phyloP scores from a whole-genome alignment of 257 asterid genomes.

The Schizonepeta tenuifolia region DNA sequence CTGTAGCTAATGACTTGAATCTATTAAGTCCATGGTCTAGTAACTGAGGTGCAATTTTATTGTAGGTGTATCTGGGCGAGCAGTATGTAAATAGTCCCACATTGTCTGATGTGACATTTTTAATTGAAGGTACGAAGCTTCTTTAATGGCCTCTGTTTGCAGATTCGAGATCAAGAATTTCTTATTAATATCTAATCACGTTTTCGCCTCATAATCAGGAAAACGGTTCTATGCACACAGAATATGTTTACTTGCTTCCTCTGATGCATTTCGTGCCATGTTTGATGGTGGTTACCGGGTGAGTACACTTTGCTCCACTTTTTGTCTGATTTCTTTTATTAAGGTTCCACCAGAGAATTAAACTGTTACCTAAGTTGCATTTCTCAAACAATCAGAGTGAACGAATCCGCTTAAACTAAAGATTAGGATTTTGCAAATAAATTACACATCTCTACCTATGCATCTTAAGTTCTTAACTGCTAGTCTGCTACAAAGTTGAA shows the following conservation, averaged over 20 bases:
- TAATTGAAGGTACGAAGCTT: conserved; percentile 69
- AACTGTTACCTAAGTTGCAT: neutral
- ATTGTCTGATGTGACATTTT: conserved; percentile 79
- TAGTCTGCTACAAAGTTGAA: neutral
- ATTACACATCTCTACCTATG: neutral
- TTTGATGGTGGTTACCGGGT: conserved; percentile 98
- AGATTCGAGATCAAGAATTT: conserved; percentile 16
- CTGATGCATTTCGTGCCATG: conserved; percentile 98
- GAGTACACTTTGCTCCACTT: conserved; percentile 36
- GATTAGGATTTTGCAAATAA: neutral
- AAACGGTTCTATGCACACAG: conserved; percentile 92
- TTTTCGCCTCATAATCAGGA: conserved; percentile 41
- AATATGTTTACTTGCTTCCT: conserved; percentile 94
- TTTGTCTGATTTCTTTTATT: neutral
- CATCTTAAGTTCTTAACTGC: no score
- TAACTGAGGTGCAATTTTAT: conserved; percentile 27
- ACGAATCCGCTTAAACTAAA: neutral
- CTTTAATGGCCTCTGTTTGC: conserved; percentile 17
- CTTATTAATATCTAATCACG: conserved; percentile 5
- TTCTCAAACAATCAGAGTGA: neutral
- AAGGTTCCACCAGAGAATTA: neutral
- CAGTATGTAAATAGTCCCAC: conserved; percentile 77
- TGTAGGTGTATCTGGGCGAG: conserved; percentile 87
- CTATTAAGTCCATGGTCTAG: neutral
- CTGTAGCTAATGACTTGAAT: neutral